Evolutionary conservation across 2,329 filamentous ascomycete species (phyloP), one percentile per base, ranked within the genome.

Genomic region (Exutisphaerella laricina): DNA sequence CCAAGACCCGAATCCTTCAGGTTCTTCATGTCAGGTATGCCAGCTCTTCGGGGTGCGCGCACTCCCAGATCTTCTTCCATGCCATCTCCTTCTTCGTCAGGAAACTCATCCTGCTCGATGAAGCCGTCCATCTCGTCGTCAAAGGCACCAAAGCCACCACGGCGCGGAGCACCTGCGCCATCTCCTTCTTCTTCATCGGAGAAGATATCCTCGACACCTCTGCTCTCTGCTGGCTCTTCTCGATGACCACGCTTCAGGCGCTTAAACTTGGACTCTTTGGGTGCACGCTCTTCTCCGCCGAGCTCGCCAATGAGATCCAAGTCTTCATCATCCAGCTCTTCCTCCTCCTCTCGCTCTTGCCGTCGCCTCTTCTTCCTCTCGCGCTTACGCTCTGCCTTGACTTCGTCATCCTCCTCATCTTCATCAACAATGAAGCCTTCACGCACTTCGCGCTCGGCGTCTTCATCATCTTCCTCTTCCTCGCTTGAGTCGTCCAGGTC

Each of bases 401-500:
- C 82, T 39, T 84, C 78, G 22, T 81, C 80, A 36, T 82, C 78
- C 35, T 84, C 84, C 47, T 86, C 84, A 49, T 90, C 88, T 59
- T 95, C 89, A 59, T 94, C 88, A 51, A 94, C 88, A 54, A 98
- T 96, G 69, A 97, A 98, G 18, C 89, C 90, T 71, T 94, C 88
- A 39, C 73, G 57, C 69, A 92, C 85, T 65, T 80, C 83, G 55
- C 80, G 78, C 51, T 80, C 83, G 58, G 87, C 88, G 62, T 92
- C 88, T 61, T 95, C 88, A 45, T 95, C 88, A 46, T 95, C 88
- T 23, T 94, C 88, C 60, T 95, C 88, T 56, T 94, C 88, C 57
- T 86, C 12, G 23, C 6, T 94, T 0, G 87, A 94, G 66, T 95
- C 88, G 58, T 90, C 83, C 41, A 87, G 67, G 36, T 72, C 63